These are phyloP conservation scores for Pythium angustatum DNA, from an alignment of 352 stramenopile species.

Conservation along the genomic window DNA sequence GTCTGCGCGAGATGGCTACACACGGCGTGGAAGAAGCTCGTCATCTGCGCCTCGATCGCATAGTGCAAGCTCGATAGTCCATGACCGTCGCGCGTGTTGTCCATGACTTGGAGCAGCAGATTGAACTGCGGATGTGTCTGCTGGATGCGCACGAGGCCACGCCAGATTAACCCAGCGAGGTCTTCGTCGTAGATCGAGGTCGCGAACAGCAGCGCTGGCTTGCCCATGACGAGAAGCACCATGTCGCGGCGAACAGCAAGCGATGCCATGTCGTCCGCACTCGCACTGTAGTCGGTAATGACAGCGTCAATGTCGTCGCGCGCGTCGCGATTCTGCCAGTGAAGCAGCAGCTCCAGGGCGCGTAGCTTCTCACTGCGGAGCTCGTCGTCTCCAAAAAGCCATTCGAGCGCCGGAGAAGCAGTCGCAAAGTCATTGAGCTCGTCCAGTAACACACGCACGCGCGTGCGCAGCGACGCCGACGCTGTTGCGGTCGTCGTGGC, in stretches of 20 bases:
- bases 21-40: conserved; percentile 39
- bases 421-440: conserved; percentile 67
- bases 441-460: conserved; percentile 42
- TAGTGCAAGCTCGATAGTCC: conserved; percentile 77
- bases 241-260: conserved; percentile 21
- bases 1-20: conserved; percentile 24
- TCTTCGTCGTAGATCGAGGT: conserved; percentile 87
- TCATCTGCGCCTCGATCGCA: conserved; percentile 74
- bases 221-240: conserved; percentile 70
- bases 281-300: conserved; percentile 35
- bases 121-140: conserved; percentile 39
- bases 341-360: conserved; percentile 19
- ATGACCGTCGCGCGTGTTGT: conserved; percentile 70
- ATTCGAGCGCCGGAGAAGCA: conserved; percentile 41
- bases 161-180: conserved; percentile 63
- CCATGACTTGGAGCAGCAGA: conserved; percentile 60
- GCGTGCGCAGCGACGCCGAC: conserved; percentile 3
- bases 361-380: conserved; percentile 17
- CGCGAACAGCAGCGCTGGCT: conserved; percentile 76
- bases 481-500: not conserved
- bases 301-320: conserved; percentile 29
- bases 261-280: conserved; percentile 5
- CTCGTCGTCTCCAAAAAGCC: conserved; percentile 45
- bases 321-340: conserved; percentile 23
- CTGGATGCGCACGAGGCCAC: conserved; percentile 52